Evolutionary conservation across 139 green algal genomes (phyloP).

Genomic region (Auxenochlorella pyrenoidosa): DNA sequence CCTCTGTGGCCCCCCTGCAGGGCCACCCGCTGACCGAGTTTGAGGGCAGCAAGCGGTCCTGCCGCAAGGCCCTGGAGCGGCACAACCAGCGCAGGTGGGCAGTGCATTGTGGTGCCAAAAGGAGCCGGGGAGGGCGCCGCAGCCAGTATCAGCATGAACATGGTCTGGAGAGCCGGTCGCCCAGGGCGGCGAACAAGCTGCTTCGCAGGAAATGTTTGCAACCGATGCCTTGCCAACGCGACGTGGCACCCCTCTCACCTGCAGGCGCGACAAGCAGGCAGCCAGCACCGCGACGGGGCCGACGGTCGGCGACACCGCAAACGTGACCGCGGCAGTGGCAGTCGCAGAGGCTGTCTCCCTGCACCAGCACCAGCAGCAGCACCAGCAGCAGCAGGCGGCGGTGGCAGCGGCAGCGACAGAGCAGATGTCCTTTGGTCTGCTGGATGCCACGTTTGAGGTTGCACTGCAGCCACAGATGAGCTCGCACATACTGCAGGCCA

Average conservation of each 20-base stretch:
- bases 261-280: slow-evolving; percentile 36
- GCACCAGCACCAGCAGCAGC: background rate
- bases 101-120: too few relatives aligned
- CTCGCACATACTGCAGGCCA: background rate
- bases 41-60: slow-evolving; percentile 32
- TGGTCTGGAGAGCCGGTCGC: too few relatives aligned
- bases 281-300: slow-evolving; percentile 13
- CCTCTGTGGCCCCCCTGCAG: background rate
- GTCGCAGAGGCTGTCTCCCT: background rate
- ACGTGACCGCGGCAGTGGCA: background rate
- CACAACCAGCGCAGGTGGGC: slow-evolving; percentile 43
- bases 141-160: too few relatives aligned
- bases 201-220: too few relatives aligned
- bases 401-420: background rate
- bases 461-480: background rate
- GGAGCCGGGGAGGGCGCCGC: too few relatives aligned
- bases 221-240: background rate
- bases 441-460: background rate
- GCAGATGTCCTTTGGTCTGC: background rate
- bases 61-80: slow-evolving; percentile 34
- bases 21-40: slow-evolving; percentile 42
- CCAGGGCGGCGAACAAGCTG: too few relatives aligned
- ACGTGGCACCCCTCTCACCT: background rate
- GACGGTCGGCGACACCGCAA: background rate
- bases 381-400: background rate